Evolutionary conservation across 805 yeast species (phyloP), one percentile per base, ranked within the genome.

Genomic region (Alloascoidea africana): DNA sequence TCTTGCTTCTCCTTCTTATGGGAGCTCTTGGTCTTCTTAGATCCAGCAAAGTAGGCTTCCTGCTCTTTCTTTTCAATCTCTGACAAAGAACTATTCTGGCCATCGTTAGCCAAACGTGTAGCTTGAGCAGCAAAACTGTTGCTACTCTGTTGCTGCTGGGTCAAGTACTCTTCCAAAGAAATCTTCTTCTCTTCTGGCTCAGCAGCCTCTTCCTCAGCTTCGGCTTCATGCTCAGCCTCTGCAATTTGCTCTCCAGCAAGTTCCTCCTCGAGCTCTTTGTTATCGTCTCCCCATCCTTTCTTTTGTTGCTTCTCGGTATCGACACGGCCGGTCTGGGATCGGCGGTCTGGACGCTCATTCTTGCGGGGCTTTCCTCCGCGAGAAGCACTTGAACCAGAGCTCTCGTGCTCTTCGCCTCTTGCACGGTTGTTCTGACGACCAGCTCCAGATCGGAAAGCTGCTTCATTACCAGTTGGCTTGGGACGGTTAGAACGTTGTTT

Each of bases 281-380:
- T 65, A 62, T 78, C 74, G 56, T 77, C 84, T 57, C 95, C 94
- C 89, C 95, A 84, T 48, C 86, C 87, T 64, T 76, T 78, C 60
- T 69, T 73, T 55, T 79, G 70, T 62, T 80, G 77, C 78, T 85
- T 87, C 51, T 70, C 73, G 51, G 94, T 68, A 68, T 86, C 96
- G 53, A 74, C 60, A 70, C 81, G 83, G 56, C 79, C 84, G 48
- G 83, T 57, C 70, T 81, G 82, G 48, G 89, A 74, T 56, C 76
- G 91, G 65, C 94, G 91, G 75, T 89, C 97, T 43, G 30, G 46
- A 34, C 38, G 36, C 38, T 35, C 34, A 37, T 36, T 58, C 64
- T 73, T 73, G 56, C 68, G 63, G 52, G 71, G 58, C 53, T 71
- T 71, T 50, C 66, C 45, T 42, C 73, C 73, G 49, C 73, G 61